Conservation (phyloP, 2,329 filamentous ascomycete genomes). For the Xylariales sp. region DNA sequence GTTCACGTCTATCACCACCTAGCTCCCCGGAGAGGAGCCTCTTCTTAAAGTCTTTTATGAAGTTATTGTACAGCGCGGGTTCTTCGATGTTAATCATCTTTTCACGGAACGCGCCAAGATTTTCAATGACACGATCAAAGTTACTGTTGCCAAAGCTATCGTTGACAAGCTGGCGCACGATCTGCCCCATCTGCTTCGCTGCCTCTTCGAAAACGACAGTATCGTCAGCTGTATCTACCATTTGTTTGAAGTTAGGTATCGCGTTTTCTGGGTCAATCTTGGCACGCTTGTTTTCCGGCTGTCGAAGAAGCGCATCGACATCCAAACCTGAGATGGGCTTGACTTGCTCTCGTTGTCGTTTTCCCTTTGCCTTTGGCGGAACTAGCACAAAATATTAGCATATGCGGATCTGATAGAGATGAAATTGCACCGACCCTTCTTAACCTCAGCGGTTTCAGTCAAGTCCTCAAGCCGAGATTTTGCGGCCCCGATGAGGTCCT, state of each 20-base stretch:
- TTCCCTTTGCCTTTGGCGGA: slow-evolving; percentile 72
- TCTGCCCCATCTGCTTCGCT: slow-evolving; percentile 67
- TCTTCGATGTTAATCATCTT: slow-evolving; percentile 73
- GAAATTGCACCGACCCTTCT: slow-evolving; percentile 57
- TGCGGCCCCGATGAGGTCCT: slow-evolving; percentile 58
- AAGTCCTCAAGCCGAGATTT: slow-evolving; percentile 57
- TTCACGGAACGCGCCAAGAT: slow-evolving; percentile 71
- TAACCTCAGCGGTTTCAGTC: slow-evolving; percentile 69
- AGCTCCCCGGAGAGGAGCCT: slow-evolving; percentile 66
- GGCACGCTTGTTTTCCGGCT: slow-evolving; percentile 23
- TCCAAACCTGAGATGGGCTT: slow-evolving; percentile 90
- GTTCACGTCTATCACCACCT: slow-evolving; percentile 71
- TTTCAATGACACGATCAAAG: slow-evolving; percentile 72
- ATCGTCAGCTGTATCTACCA: slow-evolving; percentile 57
- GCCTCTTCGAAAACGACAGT: slow-evolving; percentile 61
- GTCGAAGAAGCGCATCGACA: slow-evolving; percentile 67
- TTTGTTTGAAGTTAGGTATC: slow-evolving; percentile 86
- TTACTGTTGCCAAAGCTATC: slow-evolving; percentile 71
- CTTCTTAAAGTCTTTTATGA: slow-evolving; percentile 67
- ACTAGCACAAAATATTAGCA: slow-evolving; percentile 46
- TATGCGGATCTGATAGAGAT: slow-evolving; percentile 11
- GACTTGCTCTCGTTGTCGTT: slow-evolving; percentile 62
- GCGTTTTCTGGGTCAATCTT: slow-evolving; percentile 63
- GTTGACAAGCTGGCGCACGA: slow-evolving; percentile 65
- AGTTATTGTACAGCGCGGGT: slow-evolving; percentile 71